A percentile compares a stretch with the other conserved stretches of the same genome.
These are phyloP conservation scores for Nannochloropsis gaditana DNA, from an alignment of 108 stramenopile species.

Conservation along the genomic window DNA sequence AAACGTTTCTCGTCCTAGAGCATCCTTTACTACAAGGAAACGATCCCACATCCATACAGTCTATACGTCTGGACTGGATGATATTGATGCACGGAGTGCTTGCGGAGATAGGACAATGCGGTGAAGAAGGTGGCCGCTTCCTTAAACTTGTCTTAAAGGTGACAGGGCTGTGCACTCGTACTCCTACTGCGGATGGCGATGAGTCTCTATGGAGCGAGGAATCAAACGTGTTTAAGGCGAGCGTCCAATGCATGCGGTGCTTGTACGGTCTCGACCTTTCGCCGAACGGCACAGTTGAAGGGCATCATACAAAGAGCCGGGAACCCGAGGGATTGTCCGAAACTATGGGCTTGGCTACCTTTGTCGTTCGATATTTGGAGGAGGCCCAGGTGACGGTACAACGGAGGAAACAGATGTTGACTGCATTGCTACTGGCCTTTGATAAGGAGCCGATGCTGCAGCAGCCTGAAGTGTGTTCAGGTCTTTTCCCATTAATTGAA, in stretches of 20 bases:
- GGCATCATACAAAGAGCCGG: neutral
- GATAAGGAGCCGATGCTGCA: neutral
- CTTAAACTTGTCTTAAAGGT: neutral
- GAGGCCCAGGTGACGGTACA: neutral
- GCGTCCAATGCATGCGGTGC: neutral
- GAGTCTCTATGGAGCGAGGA: neutral
- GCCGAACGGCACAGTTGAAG: neutral
- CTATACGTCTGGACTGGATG: neutral
- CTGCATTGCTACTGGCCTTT: neutral
- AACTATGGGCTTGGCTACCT: neutral
- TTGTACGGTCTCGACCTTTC: neutral
- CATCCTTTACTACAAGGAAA: conserved; percentile 4
- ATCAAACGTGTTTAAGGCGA: neutral
- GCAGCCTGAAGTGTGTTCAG: neutral
- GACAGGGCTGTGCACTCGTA: neutral
- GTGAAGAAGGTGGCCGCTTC: neutral
- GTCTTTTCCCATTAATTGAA: conserved; percentile 1
- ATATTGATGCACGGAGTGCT: conserved; percentile 19
- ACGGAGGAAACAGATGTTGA: neutral
- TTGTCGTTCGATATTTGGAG: conserved; percentile 4
- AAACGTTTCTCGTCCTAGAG: neutral
- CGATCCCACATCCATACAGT: neutral
- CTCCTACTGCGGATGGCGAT: neutral
- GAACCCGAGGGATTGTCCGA: conserved; percentile 2
- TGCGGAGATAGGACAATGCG: conserved; percentile 1